These are phyloP conservation scores for Trichoderma gracile DNA, from an alignment of 2,329 filamentous ascomycete genomes.

Conservation along the genomic window DNA sequence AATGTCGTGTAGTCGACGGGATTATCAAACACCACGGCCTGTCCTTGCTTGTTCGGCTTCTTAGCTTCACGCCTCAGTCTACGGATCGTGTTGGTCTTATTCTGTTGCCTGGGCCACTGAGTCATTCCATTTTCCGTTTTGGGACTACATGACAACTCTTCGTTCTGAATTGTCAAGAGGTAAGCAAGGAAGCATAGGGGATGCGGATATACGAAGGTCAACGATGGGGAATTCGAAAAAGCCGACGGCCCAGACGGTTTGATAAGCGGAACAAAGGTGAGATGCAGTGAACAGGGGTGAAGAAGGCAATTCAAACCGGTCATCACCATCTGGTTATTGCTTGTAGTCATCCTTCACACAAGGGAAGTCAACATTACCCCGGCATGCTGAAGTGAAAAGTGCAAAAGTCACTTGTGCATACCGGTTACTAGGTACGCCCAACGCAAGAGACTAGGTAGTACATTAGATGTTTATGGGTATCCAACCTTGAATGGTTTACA, in stretches of 20 bases:
- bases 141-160: background rate
- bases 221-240: background rate
- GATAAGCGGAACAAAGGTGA: background rate
- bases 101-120: background rate
- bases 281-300: background rate
- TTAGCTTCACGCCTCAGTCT: background rate
- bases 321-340: no score
- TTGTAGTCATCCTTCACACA: no score
- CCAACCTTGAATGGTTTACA: no score
- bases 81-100: background rate
- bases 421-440: no score
- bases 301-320: background rate
- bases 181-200: background rate
- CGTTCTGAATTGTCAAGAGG: background rate
- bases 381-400: no score
- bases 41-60: background rate
- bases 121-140: background rate
- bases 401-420: no score
- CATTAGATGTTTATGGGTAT: no score
- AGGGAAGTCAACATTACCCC: no score
- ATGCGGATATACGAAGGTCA: background rate
- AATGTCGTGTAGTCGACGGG: background rate
- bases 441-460: no score
- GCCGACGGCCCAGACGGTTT: background rate
- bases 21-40: background rate